Percentiles rank a stretch among this genome's conserved stretches.
Conservation (phyloP, 2,329 filamentous ascomycete species). For the Epicoccum sorghinum region DNA sequence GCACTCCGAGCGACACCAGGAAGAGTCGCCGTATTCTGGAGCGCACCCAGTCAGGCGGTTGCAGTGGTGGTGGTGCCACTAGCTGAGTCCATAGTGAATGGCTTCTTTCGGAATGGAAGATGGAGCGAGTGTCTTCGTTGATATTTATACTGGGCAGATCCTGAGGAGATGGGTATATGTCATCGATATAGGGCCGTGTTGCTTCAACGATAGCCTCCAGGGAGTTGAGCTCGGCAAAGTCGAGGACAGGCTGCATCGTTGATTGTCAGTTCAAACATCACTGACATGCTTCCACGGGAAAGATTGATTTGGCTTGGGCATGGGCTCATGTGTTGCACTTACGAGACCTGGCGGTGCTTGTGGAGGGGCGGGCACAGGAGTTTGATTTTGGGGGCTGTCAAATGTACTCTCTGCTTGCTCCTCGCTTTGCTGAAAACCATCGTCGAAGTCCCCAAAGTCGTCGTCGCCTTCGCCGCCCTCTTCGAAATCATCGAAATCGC, state of each 20-base stretch:
- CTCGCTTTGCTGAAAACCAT: conserved; percentile 51
- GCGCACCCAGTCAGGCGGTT: conserved; percentile 97
- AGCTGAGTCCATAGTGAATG: conserved; percentile 96
- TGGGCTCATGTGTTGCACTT: conserved; percentile 49
- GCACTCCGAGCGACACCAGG: conserved; percentile 92
- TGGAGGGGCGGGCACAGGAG: conserved; percentile 49
- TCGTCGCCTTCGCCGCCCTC: conserved; percentile 55
- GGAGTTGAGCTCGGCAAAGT: conserved; percentile 66
- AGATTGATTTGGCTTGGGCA: conserved; percentile 37
- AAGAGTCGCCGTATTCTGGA: conserved; percentile 94
- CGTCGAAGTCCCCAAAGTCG: conserved; percentile 61
- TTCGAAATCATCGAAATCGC: conserved; percentile 70
- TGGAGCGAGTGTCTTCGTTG: conserved; percentile 37
- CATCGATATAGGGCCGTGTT: conserved; percentile 69
- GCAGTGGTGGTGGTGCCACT: conserved; percentile 89
- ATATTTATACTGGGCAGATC: conserved; percentile 53
- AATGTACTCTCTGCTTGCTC: conserved; percentile 47
- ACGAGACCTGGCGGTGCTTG: conserved; percentile 54
- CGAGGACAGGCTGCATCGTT: conserved; percentile 65
- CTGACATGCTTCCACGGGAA: conserved; percentile 31
- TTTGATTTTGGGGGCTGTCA: conserved; percentile 47
- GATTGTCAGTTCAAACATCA: conserved; percentile 41
- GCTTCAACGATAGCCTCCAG: conserved; percentile 65
- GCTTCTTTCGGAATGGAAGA: conserved; percentile 79
- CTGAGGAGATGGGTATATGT: conserved; percentile 58